Evolutionary conservation across 768 basidiomycete species (phyloP), one percentile per base, ranked within the genome.

Genomic region (Suillus subalutaceus): DNA sequence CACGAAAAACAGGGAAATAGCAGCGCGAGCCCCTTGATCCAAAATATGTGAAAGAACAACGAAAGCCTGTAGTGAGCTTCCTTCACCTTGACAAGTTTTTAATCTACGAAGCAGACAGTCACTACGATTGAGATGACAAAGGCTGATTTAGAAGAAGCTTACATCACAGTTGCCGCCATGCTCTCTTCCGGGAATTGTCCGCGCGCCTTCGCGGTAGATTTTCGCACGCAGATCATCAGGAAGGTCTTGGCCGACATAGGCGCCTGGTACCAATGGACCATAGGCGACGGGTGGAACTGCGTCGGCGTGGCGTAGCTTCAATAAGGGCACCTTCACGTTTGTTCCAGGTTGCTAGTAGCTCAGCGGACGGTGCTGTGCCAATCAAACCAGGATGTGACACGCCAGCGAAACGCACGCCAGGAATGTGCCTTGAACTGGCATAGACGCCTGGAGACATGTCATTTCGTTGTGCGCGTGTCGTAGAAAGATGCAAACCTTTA

Each of bases 151-250:
- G 53, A 7, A 38, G 48, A 48, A 32, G 56, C 67, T 80, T 82
- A 85, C 90, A 77, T 91, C 89, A 71, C 89, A 90, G 66, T 91
- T 90, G 37, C 91, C 91, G 20, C 91, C 91, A 73, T 92, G 90
- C 73, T 93, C 91, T n/a, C 91, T 75, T 16, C 88, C 90, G 8
- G 91, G 91, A 52, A 91, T 80, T 0, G 91, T 92, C 67, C 91
- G 81, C 46, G 91, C 90, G 26, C 91, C 91, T 68, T 93, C 90
- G 38, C 70, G 72, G 13, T 80, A 79, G 64, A 93, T 86, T 80
- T 84, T 88, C 67, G 81, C 79, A 59, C 73, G 72, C 3, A 89
- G 72, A 4, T 83, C 79, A 1, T 77, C 71, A 13, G 77, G 69
- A 4, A 92, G 68, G 48, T 89, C 87, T 72, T 91, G 89, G 4